Evolutionary conservation across 1,284 basidiomycete species (phyloP).

Genomic region (Retiboletus flavoniger): DNA sequence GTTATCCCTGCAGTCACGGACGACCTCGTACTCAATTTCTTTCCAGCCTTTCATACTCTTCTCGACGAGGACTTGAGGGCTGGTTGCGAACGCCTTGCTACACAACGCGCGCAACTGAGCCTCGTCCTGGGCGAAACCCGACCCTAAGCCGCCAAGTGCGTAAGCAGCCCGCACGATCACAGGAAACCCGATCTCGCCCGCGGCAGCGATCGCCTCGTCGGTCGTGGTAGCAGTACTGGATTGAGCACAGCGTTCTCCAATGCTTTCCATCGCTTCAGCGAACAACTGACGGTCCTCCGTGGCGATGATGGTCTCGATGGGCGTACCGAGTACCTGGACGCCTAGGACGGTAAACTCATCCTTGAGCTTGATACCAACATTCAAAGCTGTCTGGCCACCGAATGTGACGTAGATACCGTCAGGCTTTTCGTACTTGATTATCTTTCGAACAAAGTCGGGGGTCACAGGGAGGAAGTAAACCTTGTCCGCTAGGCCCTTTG

Average conservation of each 20-base stretch:
- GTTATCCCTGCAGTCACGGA: constrained; percentile 96
- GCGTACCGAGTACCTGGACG: constrained; percentile 93
- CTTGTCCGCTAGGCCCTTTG: constrained; percentile 96
- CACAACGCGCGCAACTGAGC: constrained; percentile 85
- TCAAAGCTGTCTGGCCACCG: constrained; percentile 96
- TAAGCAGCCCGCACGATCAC: constrained; percentile 97
- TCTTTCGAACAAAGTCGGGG: constrained; percentile 95
- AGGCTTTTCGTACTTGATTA: constrained; percentile 97
- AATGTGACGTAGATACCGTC: constrained; percentile 99
- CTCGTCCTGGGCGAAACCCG: constrained; percentile 92
- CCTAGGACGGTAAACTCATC: constrained; percentile 90
- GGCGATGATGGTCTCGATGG: constrained; percentile 95
- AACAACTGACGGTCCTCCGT: constrained; percentile 98
- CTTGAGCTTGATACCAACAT: constrained; percentile 96
- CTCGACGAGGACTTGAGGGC: constrained; percentile 96
- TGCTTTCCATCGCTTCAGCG: constrained; percentile 92
- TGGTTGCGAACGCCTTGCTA: constrained; percentile 93
- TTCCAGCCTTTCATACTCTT: constrained; percentile 99
- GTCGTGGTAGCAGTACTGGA: constrained; percentile 81
- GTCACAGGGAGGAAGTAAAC: constrained; percentile 99
- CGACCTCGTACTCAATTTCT: constrained; percentile 99
- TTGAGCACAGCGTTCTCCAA: constrained; percentile 93
- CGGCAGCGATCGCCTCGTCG: constrained; percentile 87
- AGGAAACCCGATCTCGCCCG: constrained; percentile 88
- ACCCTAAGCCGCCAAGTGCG: constrained; percentile 93